A percentile compares a stretch with the other conserved stretches of the same genome.
These are phyloP conservation scores for Phytophthora citrophthora DNA, from an alignment of 352 stramenopile species.

Conservation along the genomic window DNA sequence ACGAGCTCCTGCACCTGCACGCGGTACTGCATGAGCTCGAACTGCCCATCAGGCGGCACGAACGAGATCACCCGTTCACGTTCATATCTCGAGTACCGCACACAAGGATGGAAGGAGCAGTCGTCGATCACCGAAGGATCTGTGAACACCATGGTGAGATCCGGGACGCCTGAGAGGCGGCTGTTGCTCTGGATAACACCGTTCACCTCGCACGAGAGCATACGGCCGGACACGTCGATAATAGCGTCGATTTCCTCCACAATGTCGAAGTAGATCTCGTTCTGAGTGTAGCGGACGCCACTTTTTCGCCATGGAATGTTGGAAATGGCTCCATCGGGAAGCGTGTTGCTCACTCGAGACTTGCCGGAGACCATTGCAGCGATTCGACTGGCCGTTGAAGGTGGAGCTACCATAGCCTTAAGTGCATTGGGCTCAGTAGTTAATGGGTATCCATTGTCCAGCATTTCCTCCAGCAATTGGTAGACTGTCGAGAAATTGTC, in stretches of 20 bases:
- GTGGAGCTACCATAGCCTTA: slow-evolving; percentile 96
- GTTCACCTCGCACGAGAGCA: slow-evolving; percentile 95
- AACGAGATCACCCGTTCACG: slow-evolving; percentile 97
- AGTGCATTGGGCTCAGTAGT: slow-evolving; percentile 98
- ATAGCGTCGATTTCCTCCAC: slow-evolving; percentile 98
- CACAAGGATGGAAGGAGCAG: slow-evolving; percentile 98
- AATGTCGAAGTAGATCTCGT: slow-evolving; percentile 99
- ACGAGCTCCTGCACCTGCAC: slow-evolving; percentile 85
- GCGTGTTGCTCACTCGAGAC: slow-evolving; percentile 90
- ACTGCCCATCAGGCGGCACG: slow-evolving; percentile 97
- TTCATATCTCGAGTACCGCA: slow-evolving; percentile 97
- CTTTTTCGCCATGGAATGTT: slow-evolving; percentile 98
- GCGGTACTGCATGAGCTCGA: slow-evolving; percentile 94
- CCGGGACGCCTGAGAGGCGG: slow-evolving; percentile 95
- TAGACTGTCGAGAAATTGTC: slow-evolving; percentile 98
- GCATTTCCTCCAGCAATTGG: slow-evolving; percentile 96
- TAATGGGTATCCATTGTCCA: slow-evolving; percentile 97
- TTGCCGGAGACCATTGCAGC: slow-evolving; percentile 90
- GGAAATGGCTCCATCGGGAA: slow-evolving; percentile 92
- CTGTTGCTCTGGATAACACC: slow-evolving; percentile 96
- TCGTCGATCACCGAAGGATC: slow-evolving; percentile 97
- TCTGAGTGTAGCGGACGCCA: slow-evolving; percentile 95
- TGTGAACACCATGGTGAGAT: slow-evolving; percentile 97
- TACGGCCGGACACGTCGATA: slow-evolving; percentile 89
- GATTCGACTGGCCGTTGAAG: slow-evolving; percentile 93